Conservation (phyloP, 2,329 filamentous ascomycete species). For the Onygena corvina region DNA sequence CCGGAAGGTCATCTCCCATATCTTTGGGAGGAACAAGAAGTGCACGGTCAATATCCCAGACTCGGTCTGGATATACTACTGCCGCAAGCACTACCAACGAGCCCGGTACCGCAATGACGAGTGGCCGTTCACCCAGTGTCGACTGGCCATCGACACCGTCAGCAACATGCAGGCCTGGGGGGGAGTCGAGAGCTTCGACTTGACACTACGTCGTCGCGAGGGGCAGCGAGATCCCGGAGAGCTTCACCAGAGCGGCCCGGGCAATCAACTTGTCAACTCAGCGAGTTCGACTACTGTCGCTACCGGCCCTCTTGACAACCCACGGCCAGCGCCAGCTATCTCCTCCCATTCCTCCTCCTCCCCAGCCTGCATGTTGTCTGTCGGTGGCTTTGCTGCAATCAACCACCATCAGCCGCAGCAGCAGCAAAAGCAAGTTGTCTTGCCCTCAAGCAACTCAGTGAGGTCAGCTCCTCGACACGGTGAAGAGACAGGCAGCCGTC, state of each 20-base stretch:
- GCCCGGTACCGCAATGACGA: conserved; percentile 51
- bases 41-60: conserved; percentile 59
- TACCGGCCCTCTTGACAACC: neutral
- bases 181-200: conserved; percentile 47
- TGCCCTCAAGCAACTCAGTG: neutral
- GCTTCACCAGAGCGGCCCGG: neutral
- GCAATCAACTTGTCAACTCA: neutral
- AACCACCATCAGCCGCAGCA: neutral
- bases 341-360: neutral
- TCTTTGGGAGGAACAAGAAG: conserved; percentile 72
- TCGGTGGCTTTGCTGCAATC: neutral
- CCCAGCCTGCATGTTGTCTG: neutral
- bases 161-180: conserved; percentile 52
- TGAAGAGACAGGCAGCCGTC: neutral
- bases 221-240: conserved; percentile 8
- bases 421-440: no score
- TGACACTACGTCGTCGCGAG: conserved; percentile 54
- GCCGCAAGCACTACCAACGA: conserved; percentile 73
- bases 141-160: conserved; percentile 53
- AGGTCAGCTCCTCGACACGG: neutral
- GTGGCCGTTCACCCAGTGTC: conserved; percentile 51
- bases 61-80: conserved; percentile 62
- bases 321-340: neutral
- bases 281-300: neutral
- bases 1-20: conserved; percentile 67